These are phyloP conservation scores for Berkeleyomyces rouxiae DNA, from an alignment of 2,329 filamentous ascomycete genomes.

Conservation along the genomic window DNA sequence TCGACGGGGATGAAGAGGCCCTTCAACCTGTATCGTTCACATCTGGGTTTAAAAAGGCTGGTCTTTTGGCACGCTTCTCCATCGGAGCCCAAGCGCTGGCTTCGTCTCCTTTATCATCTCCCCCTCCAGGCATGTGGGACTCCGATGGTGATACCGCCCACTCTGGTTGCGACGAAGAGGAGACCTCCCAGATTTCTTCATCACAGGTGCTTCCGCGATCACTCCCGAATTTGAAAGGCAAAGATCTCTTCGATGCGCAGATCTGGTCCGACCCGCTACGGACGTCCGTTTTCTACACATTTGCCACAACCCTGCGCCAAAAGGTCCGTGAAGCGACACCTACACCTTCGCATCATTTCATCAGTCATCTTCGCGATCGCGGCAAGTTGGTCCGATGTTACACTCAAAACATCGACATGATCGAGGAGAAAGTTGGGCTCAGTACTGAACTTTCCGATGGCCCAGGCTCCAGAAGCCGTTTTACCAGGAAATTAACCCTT, in stretches of 20 bases:
- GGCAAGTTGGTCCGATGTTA: slow-evolving; percentile 56
- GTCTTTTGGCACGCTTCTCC: slow-evolving; percentile 7
- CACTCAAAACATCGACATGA: slow-evolving; percentile 59
- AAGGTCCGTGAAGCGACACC: slow-evolving; percentile 47
- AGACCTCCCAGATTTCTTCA: slow-evolving; percentile 16
- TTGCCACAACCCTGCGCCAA: slow-evolving; percentile 49
- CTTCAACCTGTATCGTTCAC: not conserved
- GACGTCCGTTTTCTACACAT: slow-evolving; percentile 57
- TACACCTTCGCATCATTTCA: slow-evolving; percentile 51
- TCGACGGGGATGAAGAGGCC: not conserved
- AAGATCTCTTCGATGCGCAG: slow-evolving; percentile 53
- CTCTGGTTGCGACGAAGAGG: slow-evolving; percentile 22
- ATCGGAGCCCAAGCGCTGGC: slow-evolving; percentile 16
- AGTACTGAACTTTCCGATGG: slow-evolving; percentile 45
- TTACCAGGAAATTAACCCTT: slow-evolving; percentile 29
- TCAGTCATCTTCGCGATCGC: slow-evolving; percentile 47
- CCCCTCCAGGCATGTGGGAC: slow-evolving; percentile 36
- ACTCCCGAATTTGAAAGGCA: slow-evolving; percentile 49
- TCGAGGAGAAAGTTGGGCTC: slow-evolving; percentile 54
- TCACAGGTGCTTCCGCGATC: slow-evolving; percentile 6
- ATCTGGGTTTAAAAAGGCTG: slow-evolving; percentile 1
- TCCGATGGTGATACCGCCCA: slow-evolving; percentile 27
- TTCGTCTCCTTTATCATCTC: slow-evolving; percentile 42
- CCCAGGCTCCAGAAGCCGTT: slow-evolving; percentile 43
- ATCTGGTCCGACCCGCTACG: slow-evolving; percentile 52